Base-by-base conservation (phyloP, 1,284 basidiomycete genomes). In the Malassezia dermatis region DNA sequence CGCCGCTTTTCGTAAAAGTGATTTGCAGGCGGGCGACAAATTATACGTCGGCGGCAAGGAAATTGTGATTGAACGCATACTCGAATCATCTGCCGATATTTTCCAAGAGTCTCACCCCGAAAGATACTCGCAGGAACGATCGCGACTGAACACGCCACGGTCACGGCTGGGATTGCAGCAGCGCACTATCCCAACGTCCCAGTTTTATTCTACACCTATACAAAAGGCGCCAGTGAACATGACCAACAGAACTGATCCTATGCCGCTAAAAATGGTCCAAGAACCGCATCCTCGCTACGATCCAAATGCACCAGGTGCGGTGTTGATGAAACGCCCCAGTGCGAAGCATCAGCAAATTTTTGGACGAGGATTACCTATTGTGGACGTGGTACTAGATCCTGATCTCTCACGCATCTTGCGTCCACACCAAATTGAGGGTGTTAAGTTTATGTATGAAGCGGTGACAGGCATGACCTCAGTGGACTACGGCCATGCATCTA, bases 401-500 rank as follows among this genome's bases (percentile, higher is more conserved):
- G 80, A 81, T 40, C 78, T 98, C 27, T 78, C 81, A 44, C 93
- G 89, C 73, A 86, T 91, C 3, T 79, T 98, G 35, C 83, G 93
- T 40, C 94, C 94, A 12, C 94, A 98, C 82, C 93, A 98, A 76
- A 83, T 98, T 17, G 91, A 98, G 74, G 93, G 93, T 61, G 93
- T 96, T 59, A 95, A 95, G 86, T 98, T 98, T 76, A 77, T 99
- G 71, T 99, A 95, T 77, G 85, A 83, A 75, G 93, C 90, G 72
- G 85, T 90, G 8, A 95, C 89, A 0, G 94, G 91, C 2, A 86
- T 94, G 83, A 31, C 48, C n/a, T 45, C 55, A 15, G 43, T 57
- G 27, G 50, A 57, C 24, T 28, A 47, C 27, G 49, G 50, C 2
- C 77, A 91, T 47, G 86, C 86, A 24, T 84, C 93, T 64, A 64